Base-by-base conservation (phyloP, 306 rosid genomes). In the Sindora glabra region DNA sequence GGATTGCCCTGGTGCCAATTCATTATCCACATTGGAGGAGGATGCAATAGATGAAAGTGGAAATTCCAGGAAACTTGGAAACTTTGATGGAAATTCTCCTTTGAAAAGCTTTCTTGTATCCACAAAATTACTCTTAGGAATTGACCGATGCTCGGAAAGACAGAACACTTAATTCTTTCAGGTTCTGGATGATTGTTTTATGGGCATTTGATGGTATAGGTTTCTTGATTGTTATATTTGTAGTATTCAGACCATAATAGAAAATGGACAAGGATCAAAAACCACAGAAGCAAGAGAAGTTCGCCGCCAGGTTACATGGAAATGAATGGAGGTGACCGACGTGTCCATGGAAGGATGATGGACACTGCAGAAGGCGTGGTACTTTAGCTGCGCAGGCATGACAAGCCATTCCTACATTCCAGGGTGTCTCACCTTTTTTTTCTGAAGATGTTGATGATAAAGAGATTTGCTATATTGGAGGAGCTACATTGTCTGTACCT, bases 201-300 rank as follows among this genome's bases (percentile, higher is more conserved):
- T 92, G 99, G 96, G 89, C 62, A 16, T 42, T 82, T 62, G 86
- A 89, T 9, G 99, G 94, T 48, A 27, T 86, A 32, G 86, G 89
- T 63, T 92, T 92, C 78, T 59, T 84, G 69, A 74, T 74, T 13
- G 79, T 79, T 2, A 46, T 79, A 15, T 62, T 73, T 18, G 6
- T 83, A 24, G 73, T 86, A 69, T 48, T 78, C 90, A 3, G 85
- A 84, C 57, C 82, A 78, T 14, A 86, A 65, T 68, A 81, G 83
- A 70, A 67, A 73, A 70, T 78, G 88, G 30, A 55, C 69, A 15
- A 80, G 87, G 76, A 56, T 71, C 5, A 92, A 89, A 71, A 74
- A 76, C 12, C 58, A 85, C 77, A 68, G 62, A 51, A 86, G 87
- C 79, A 86, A 90, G 68, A 78, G 94, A 77, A 65, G 75, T 67